Evolutionary conservation across 441 rosid species (phyloP), one percentile per base, ranked within the genome.

Genomic region (Brassica balearica): DNA sequence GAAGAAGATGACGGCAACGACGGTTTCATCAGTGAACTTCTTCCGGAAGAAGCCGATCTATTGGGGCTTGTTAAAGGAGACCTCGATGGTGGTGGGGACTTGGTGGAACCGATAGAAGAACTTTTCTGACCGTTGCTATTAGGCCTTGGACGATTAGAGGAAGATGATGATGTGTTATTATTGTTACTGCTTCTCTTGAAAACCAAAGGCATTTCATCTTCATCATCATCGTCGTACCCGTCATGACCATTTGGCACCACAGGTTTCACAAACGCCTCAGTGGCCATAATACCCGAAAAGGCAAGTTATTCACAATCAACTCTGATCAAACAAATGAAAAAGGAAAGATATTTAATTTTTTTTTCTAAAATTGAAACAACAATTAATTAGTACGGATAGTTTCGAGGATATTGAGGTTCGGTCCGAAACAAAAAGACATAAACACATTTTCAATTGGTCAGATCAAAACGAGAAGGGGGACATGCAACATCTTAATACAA

Each of bases 271-370:
- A 90, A 80, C 84, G 91, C 84, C 69, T 87, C 90, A 83, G 88
- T 88, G 82, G 93, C 92, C 99, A 95, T 93, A 77, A 92, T 92
- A 77, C 83, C 82, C 84, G 75, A 84, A 75, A 70, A 80, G 74
- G 77, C 67, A 90, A 86, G 86, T 82, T 71, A 83, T 77, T 73
- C 81, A 75, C 72, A 75, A 86, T 81, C 82, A 85, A 83, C 74
- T 67, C 79, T 61, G 81, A 71, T 25, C 78, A 73, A 69, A 74
- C 68, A 65, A 53, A 51, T 51, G 58, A 61, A 23, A 73, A 66
- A 62, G 77, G 15, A 69, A 75, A 79, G 34, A 64, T 43, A 15
- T 15, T 79, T 17, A 66, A 65, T 11, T 29, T 61, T 38, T 38
- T 32, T 12, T 48, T 15, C 69, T 48, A 74, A 27, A 78, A 75